Evolutionary conservation across 257 asterid genomes (phyloP).

Genomic region (Handroanthus guayacan): DNA sequence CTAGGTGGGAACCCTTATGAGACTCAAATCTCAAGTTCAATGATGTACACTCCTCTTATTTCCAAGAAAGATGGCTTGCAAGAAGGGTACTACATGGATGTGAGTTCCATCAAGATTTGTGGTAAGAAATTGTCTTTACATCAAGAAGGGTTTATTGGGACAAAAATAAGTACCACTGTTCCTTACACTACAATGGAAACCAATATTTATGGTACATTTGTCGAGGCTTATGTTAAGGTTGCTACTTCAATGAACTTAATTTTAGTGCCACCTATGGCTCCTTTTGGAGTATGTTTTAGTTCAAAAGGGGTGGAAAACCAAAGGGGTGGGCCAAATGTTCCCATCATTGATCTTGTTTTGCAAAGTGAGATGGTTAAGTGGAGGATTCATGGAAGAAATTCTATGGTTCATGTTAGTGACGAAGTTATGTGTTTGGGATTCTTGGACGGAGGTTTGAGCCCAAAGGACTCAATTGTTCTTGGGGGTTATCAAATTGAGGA

Average conservation of each 20-base stretch:
- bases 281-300: conserved; percentile 77
- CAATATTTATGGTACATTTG: conserved; percentile 48
- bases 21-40: conserved; percentile 49
- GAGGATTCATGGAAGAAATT: conserved; percentile 68
- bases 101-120: conserved; percentile 64
- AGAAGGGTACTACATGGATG: conserved; percentile 58
- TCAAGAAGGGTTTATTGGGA: conserved; percentile 46
- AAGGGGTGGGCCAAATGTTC: conserved; percentile 51
- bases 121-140: conserved; percentile 51
- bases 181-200: conserved; percentile 73
- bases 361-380: conserved; percentile 94
- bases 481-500: conserved; percentile 88
- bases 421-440: conserved; percentile 82
- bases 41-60: conserved; percentile 68
- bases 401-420: conserved; percentile 67
- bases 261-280: conserved; percentile 55
- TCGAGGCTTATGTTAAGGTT: conserved; percentile 52
- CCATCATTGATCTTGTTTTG: conserved; percentile 66
- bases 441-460: conserved; percentile 75
- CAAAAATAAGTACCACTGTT: conserved; percentile 57
- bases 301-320: conserved; percentile 41
- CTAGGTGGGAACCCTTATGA: conserved; percentile 65
- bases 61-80: conserved; percentile 33
- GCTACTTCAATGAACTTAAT: conserved; percentile 59
- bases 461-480: conserved; percentile 61